A percentile compares a stretch with the other conserved stretches of the same genome.
Conservation (phyloP, 495 filamentous ascomycete species). For the Xylaria telfairii region DNA sequence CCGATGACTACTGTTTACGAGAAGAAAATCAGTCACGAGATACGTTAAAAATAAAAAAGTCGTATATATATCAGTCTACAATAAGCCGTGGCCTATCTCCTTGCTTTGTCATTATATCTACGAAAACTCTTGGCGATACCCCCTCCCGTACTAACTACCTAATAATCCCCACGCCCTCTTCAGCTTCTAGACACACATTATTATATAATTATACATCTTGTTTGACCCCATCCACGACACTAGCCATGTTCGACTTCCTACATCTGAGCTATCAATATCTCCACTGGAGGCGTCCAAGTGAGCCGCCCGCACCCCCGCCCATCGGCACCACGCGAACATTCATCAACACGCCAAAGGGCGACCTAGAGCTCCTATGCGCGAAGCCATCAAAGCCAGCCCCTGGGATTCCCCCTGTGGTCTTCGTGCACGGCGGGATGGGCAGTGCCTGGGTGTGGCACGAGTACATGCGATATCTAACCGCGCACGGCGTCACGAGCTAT, state of each 20-base stretch:
- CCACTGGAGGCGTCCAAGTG: constrained; percentile 31
- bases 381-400: constrained; percentile 21
- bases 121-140: not conserved
- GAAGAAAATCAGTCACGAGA: not conserved
- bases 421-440: constrained; percentile 57
- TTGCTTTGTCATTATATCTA: not conserved
- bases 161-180: not conserved
- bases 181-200: not conserved
- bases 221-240: not conserved
- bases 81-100: not conserved
- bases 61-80: not conserved
- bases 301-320: constrained; percentile 38
- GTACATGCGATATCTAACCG: constrained; percentile 51
- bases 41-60: not conserved
- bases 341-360: constrained; percentile 44
- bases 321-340: constrained; percentile 37
- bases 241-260: constrained; percentile 22
- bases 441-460: constrained; percentile 53
- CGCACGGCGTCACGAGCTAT: constrained; percentile 50
- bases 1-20: not conserved
- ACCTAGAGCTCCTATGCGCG: constrained; percentile 49
- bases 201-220: not conserved
- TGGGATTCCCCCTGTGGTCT: constrained; percentile 43
- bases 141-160: not conserved
- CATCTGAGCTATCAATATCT: constrained; percentile 40